phyloP scores from a whole-genome alignment of 495 filamentous ascomycete species.

The Neurospora sp. region DNA sequence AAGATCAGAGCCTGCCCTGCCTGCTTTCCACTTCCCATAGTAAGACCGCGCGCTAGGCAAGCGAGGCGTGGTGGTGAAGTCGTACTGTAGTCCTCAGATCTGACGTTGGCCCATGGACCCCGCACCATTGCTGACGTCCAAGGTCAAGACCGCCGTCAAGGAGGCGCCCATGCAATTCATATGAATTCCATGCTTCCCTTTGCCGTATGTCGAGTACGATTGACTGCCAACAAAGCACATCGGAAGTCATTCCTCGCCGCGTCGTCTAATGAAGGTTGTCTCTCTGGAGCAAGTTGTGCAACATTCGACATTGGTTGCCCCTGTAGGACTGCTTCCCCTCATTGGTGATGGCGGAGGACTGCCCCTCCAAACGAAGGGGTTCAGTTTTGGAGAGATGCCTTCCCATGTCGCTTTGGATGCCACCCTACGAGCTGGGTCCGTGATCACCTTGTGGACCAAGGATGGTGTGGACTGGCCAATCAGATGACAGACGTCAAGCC shows the following conservation, averaged over 20 bases:
- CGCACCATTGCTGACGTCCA: not conserved
- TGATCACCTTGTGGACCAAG: constrained; percentile 9
- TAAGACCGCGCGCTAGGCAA: not conserved
- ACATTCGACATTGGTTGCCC: not conserved
- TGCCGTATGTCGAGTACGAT: not conserved
- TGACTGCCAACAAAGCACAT: not conserved
- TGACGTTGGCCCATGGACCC: not conserved
- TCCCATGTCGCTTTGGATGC: constrained; percentile 1
- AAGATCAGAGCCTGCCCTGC: not conserved
- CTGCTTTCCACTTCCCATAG: not conserved
- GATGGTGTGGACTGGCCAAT: not conserved
- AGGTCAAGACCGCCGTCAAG: not conserved
- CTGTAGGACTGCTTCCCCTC: not conserved
- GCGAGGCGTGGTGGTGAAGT: not conserved
- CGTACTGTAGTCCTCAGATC: not conserved
- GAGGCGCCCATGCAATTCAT: not conserved
- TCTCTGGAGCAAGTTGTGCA: not conserved
- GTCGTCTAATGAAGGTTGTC: not conserved
- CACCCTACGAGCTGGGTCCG: constrained; percentile 10
- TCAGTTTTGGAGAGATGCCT: not conserved
- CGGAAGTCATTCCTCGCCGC: not conserved
- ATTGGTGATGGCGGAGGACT: not conserved
- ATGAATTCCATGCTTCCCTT: not conserved
- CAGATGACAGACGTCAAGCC: not conserved
- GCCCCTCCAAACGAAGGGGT: not conserved